Evolutionary conservation across 345 rosid species (phyloP).

Genomic region (Rhizophora mangle): DNA sequence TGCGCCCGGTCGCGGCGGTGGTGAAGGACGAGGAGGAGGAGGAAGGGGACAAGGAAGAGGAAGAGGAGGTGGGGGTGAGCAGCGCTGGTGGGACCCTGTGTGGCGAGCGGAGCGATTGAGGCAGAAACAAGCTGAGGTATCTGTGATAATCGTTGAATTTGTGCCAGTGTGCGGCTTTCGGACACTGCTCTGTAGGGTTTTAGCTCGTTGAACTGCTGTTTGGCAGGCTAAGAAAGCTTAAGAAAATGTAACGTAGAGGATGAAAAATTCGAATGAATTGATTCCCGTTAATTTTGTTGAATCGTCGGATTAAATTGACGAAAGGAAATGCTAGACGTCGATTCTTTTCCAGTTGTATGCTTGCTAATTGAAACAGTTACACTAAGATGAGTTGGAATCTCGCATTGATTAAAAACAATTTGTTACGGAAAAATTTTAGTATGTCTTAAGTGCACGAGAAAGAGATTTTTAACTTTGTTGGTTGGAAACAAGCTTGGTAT

Average conservation of each 20-base stretch:
- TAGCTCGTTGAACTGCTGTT: background rate
- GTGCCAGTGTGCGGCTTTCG: background rate
- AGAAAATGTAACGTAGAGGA: no score
- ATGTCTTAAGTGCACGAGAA: no score
- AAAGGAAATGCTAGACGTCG: no score
- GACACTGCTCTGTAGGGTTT: background rate
- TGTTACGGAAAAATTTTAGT: no score
- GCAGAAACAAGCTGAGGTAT: slow-evolving; percentile 69
- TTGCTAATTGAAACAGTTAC: no score
- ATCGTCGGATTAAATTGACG: no score
- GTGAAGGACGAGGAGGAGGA: slow-evolving; percentile 19
- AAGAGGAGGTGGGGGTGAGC: slow-evolving; percentile 76
- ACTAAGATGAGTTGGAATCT: no score
- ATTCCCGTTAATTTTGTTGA: no score
- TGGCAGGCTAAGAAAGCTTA: background rate
- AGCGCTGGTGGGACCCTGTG: slow-evolving; percentile 99
- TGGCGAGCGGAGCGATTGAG: slow-evolving; percentile 96
- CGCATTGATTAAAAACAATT: no score
- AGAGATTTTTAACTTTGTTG: no score
- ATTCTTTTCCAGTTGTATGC: no score
- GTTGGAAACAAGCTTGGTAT: background rate
- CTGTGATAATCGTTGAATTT: slow-evolving; percentile 4
- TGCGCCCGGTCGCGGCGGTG: slow-evolving; percentile 31
- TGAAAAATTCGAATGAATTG: no score
- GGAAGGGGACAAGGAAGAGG: slow-evolving; percentile 28